phyloP scores from a whole-genome alignment of 176 grass and related monocot genomes.

The Hordeum vulgare region MorexV3_pseudomolecules_assembly NC_058524.1:17348848-17349347 shows the following conservation, averaged over 20 bases:
- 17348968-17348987: background rate
- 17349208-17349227: conserved; percentile 59
- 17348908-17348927: background rate
- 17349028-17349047: background rate
- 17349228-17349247: conserved; percentile 54
- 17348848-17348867: background rate
- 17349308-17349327: conserved; percentile 62
- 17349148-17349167: background rate
- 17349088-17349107: background rate
- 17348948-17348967: background rate
- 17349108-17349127: background rate
- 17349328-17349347: conserved; percentile 50
- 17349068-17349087: background rate
- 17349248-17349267: conserved; percentile 48
- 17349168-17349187: background rate
- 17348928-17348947: background rate
- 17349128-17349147: background rate
- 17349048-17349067: conserved; percentile 3
- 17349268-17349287: conserved; percentile 56
- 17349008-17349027: too few species aligned
- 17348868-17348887: background rate
- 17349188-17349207: background rate
- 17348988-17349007: conserved; percentile 9
- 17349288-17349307: conserved; percentile 61
- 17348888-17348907: background rate